Evolutionary conservation across 2,329 filamentous ascomycete species (phyloP), one percentile per base, ranked within the genome.

Genomic region (Chaetomium strumarium): DNA sequence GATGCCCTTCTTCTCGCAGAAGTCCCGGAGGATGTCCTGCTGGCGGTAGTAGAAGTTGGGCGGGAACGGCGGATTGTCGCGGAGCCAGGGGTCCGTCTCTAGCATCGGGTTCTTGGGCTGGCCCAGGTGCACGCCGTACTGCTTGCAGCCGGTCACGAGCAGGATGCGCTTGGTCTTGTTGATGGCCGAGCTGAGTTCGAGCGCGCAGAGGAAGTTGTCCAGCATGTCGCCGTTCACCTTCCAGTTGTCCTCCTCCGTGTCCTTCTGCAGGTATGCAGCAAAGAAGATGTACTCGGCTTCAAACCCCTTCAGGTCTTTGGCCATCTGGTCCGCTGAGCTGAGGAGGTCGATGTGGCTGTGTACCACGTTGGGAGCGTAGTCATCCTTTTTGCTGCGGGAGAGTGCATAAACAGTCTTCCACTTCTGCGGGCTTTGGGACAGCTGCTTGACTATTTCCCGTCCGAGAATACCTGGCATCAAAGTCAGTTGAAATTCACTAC

Each of bases 11-110:
- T 53, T 53, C 20, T 46, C 45, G 49, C 60, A 63, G 34, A 63
- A 64, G 14, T 34, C 59, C 16, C 60, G 56, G 2, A 79, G 63
- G 49, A 75, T 70, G 20, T 69, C 64, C 58, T 80, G 72, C 59
- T 78, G 75, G 34, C 66, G 60, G 59, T 77, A 78, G 61, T 79
- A 79, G 60, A 79, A 79, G 62, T 76, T 79, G 2, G 70, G 68
- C 9, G 63, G 65, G 44, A 61, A 63, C 4, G 24, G 40, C 6
- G 70, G 70, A 31, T 63, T 58, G 12, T 66, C 63, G 9, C 69
- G 68, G 4, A 77, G 63, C 68, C 70, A 72, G 1, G 70, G 69
- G 50, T 76, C 74, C 13, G 67, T 64, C 59, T 80, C 75, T 11
- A 68, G 58, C 66, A 78, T 70, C 1, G 75, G 76, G 55, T 71